Evolutionary conservation across 2,329 filamentous ascomycete genomes (phyloP).

Genomic region (Mycosphaerella sp.): DNA sequence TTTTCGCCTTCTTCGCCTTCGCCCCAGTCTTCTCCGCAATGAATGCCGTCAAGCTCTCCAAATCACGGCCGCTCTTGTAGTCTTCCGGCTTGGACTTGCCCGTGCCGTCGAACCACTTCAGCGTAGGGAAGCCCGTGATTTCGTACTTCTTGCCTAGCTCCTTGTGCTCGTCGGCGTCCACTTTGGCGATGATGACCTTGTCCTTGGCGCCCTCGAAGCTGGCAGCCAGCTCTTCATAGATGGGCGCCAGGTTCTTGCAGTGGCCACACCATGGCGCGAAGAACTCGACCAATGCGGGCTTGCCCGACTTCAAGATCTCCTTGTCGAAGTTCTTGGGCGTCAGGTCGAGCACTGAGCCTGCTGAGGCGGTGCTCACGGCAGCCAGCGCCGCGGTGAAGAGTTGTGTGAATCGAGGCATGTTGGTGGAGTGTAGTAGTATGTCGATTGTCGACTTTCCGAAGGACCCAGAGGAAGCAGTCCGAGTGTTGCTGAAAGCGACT

Average conservation of each 20-base stretch:
- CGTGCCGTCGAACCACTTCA: slow-evolving; percentile 98
- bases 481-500: background rate
- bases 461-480: background rate
- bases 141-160: slow-evolving; percentile 77
- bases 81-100: slow-evolving; percentile 69
- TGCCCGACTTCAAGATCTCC: slow-evolving; percentile 82
- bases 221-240: slow-evolving; percentile 83
- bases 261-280: slow-evolving; percentile 99
- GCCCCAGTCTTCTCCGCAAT: slow-evolving; percentile 81
- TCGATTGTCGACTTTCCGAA: too few relatives aligned
- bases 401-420: slow-evolving; percentile 43
- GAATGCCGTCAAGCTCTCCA: slow-evolving; percentile 77
- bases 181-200: slow-evolving; percentile 84
- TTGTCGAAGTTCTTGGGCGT: slow-evolving; percentile 87
- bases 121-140: slow-evolving; percentile 88
- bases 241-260: slow-evolving; percentile 93
- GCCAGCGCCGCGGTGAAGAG: slow-evolving; percentile 45
- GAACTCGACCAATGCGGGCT: slow-evolving; percentile 95
- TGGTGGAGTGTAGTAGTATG: slow-evolving; percentile 15
- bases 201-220: slow-evolving; percentile 67
- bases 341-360: slow-evolving; percentile 83
- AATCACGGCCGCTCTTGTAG: slow-evolving; percentile 78
- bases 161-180: slow-evolving; percentile 88
- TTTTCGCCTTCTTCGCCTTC: slow-evolving; percentile 69
- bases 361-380: slow-evolving; percentile 52